Base-by-base conservation (phyloP, 768 basidiomycete species). In the Galerina marginata region DNA sequence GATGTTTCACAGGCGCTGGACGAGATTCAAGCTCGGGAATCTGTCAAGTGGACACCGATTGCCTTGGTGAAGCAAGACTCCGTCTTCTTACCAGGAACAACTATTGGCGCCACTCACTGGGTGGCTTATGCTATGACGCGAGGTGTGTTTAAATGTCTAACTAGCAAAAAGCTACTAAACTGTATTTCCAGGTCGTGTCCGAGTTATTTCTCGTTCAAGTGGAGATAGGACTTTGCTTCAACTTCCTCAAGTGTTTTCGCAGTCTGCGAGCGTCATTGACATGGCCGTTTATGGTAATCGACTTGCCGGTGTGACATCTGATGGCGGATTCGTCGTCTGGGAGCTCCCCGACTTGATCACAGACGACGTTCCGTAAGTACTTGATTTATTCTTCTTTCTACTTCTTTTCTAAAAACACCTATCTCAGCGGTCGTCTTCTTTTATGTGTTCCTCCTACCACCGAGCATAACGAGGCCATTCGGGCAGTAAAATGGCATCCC, bases 51-150 rank as follows among this genome's bases (percentile, higher is more conserved):
- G n/a, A 95, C 93, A 0, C 92, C 93, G 3, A 95, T 95, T 55
- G 93, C 93, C 14, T 82, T 95, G 49, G 91, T 95, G 70, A 91
- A 88, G 74, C 92, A 94, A 64, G 93, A 95, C 60, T 79, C 92
- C 15, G 84, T 89, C 25, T 95, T 94, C 77, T 77, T 93, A 58
- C 91, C 90, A 46, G 93, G 93, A 14, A 89, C 90, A 11, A 95
- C 93, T 36, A 94, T 95, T 56, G 93, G 93, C 9, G 93, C 93
- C 12, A 93, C 93, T 4, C 90, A 92, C 69, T 95, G 93, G 91
- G 93, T 95, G 59, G 93, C 93, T 14, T 94, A 95, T 68, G 93
- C 92, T 25, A 95, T 95, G 93, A 93, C 90, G 4, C 86, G 89
- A 77, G 91, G 90, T 86, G 61, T 9, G 69, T 61, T 16, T 40